phyloP scores from a whole-genome alignment of 345 rosid genomes.

The Euphorbia lathyris region DNA sequence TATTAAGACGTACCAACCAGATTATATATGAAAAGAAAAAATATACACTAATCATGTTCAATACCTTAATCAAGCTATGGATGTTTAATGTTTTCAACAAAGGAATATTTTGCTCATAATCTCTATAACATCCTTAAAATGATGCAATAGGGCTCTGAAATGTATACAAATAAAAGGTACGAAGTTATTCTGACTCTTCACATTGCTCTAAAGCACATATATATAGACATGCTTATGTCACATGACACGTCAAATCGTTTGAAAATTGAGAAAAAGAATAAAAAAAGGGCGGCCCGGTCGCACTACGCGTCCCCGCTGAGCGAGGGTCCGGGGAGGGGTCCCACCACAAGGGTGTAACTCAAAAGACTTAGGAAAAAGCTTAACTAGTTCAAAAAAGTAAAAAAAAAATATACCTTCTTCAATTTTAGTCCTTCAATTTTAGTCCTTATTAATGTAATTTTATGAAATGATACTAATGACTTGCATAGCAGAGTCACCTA shows the following conservation, averaged over 20 bases:
- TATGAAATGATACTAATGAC: not conserved
- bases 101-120: not conserved
- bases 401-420: not conserved
- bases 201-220: not conserved
- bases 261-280: not conserved
- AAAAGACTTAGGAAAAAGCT: not conserved
- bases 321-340: too few species aligned
- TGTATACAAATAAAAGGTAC: not conserved
- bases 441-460: too few species aligned
- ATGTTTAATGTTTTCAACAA: not conserved
- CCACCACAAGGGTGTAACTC: too few species aligned
- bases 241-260: not conserved
- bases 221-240: not conserved
- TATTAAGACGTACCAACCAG: not conserved
- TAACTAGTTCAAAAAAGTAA: not conserved
- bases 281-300: too few species aligned
- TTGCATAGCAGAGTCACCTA: not conserved
- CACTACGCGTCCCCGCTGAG: too few species aligned
- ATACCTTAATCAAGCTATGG: not conserved
- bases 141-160: not conserved
- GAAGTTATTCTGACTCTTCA: not conserved
- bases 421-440: too few species aligned
- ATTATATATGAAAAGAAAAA: not conserved
- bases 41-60: too few species aligned
- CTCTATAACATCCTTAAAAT: not conserved